Evolutionary conservation across 257 asterid genomes (phyloP), one percentile per base, ranked within the genome.

Genomic region (Nicotiana benthamiana): DNA sequence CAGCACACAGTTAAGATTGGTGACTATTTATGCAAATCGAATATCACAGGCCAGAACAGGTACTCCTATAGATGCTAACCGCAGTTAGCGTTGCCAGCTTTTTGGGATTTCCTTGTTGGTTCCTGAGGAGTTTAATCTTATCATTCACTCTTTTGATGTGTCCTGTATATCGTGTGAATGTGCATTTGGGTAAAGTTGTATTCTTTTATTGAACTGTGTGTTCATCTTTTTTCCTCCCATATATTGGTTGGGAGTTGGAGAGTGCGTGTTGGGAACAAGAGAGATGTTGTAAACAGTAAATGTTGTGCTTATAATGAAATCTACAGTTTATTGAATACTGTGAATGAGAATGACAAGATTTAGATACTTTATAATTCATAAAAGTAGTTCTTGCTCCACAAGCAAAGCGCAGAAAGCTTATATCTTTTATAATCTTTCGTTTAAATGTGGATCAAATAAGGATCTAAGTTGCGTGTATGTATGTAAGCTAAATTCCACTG

Each of bases 11-110:
- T 85, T 92, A 54, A 88, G 98, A 27, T 80, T 96, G 89, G 99
- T 96, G 81, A 96, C 98, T 11, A 94, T 96, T 74, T 96, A 96
- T 40, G 99, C 99, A 2, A 96, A 94, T 88, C 88, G 99, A 85
- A 96, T 96, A 85, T 96, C 99, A 34, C 99, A 96, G 87, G 98
- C 99, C 34, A 89, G 99, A 89, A 92, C 94, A 1, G 99, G 99
- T 53, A 75, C 93, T 9, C 93, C 98, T 6, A 87, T 93, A 16
- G 97, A 91, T 84, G 85, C 91, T 46, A 78, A 88, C 81, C 93
- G 90, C 83, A 88, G 89, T 65, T 82, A 83, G 77, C 81, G 78
- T 40, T 77, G 70, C 75, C 75, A 48, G 54, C 12, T 48, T 83
- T 70, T 54, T n/a, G 72, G 83, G 76, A 79, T 51, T 68, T 60